phyloP scores from a whole-genome alignment of 495 filamentous ascomycete species.

The Cercophora newfieldiana region DNA sequence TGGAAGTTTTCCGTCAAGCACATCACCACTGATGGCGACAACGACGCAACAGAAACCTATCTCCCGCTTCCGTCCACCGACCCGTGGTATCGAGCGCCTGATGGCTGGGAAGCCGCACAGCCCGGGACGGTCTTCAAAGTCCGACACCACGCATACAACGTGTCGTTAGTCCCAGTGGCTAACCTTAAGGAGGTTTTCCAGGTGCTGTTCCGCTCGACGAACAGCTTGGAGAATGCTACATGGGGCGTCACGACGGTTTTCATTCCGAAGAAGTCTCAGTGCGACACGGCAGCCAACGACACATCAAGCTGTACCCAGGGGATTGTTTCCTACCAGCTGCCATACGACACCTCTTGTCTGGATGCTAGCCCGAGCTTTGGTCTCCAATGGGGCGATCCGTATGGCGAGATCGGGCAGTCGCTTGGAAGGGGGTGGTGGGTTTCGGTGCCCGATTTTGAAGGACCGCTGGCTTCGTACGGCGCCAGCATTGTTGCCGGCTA shows the following conservation, averaged over 20 bases:
- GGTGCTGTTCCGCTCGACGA: slow-evolving; percentile 54
- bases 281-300: not conserved
- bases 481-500: slow-evolving; percentile 40
- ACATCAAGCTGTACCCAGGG: slow-evolving; percentile 18
- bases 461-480: slow-evolving; percentile 43
- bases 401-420: slow-evolving; percentile 19
- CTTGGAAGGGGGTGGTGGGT: slow-evolving; percentile 46
- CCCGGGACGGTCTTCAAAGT: slow-evolving; percentile 49
- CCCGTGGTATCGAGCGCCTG: slow-evolving; percentile 49
- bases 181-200: slow-evolving; percentile 42
- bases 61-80: slow-evolving; percentile 41
- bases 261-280: slow-evolving; percentile 29
- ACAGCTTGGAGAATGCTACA: slow-evolving; percentile 43
- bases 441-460: slow-evolving; percentile 51
- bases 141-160: slow-evolving; percentile 44
- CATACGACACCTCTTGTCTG: slow-evolving; percentile 29
- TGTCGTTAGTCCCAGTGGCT: slow-evolving; percentile 27
- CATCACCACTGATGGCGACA: not conserved
- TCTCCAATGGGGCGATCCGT: slow-evolving; percentile 25
- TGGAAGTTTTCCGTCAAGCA: not conserved
- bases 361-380: slow-evolving; percentile 28
- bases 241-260: slow-evolving; percentile 54
- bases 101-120: slow-evolving; percentile 35
- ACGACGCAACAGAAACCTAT: slow-evolving; percentile 1
- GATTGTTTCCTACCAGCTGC: slow-evolving; percentile 29